Evolutionary conservation across 176 grass and related monocot species (phyloP).

Genomic region (Panicum miliaceum): DNA sequence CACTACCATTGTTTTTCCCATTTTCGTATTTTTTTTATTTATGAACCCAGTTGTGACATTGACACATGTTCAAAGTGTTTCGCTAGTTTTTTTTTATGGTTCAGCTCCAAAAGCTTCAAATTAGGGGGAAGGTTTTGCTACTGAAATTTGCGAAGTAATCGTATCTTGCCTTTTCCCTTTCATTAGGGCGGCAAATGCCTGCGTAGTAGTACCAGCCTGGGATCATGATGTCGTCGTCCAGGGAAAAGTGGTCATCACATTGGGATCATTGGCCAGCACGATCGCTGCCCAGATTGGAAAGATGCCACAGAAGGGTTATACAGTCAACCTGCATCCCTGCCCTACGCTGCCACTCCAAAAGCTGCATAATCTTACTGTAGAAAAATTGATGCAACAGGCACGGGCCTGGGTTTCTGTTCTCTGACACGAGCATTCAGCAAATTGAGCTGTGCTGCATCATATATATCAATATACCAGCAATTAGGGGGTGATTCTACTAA

Average conservation of each 20-base stretch:
- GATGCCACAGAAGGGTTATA: background rate
- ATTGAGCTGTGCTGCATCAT: background rate
- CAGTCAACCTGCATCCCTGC: background rate
- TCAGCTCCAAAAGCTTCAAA: too few species aligned
- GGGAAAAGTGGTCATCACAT: background rate
- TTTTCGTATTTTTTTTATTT: background rate
- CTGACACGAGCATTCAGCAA: background rate
- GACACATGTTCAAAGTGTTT: too few species aligned
- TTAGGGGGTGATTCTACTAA: background rate
- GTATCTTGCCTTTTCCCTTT: too few species aligned
- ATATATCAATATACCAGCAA: too few species aligned
- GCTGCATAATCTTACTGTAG: conserved; percentile 4
- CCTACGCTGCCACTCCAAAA: background rate
- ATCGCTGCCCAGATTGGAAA: background rate
- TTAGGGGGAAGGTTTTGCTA: background rate
- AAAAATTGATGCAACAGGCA: conserved; percentile 1
- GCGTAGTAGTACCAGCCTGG: background rate
- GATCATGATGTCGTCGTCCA: background rate
- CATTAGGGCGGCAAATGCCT: too few species aligned
- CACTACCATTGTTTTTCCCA: background rate
- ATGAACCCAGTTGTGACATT: background rate
- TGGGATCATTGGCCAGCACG: background rate
- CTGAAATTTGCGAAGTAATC: background rate
- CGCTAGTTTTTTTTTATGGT: too few species aligned
- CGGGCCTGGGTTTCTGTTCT: background rate